Base-by-base conservation (phyloP, 768 basidiomycete genomes). In the Peribolospora kevripleyi region DNA sequence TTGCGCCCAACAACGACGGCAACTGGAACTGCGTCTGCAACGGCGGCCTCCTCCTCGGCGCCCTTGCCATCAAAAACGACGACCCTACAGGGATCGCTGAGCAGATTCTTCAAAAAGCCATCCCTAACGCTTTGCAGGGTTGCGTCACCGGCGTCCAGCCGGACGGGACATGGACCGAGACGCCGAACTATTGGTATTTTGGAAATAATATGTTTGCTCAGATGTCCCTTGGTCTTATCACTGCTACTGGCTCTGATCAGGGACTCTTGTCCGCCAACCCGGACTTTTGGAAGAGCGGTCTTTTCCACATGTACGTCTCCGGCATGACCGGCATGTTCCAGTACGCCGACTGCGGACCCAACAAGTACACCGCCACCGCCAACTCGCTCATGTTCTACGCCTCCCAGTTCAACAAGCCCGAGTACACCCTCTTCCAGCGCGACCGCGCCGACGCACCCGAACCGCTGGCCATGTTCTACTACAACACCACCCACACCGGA, bases 1-100 rank as follows among this genome's bases (percentile, higher is more conserved):
- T 65, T 25, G 50, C 52, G 11, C 53, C 56, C n/a, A 59, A 47
- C 45, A 25, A 25, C 25, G 25, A 73, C 57, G 91, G 91, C 14
- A 98, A 97, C 73, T 98, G 93, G 93, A 98, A 98, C 67, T 95
- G 91, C 66, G 70, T 72, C 55, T 87, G 81, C 72, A 97, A 95
- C 66, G 76, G 77, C 50, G 93, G 93, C 55, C 70, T 97, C 58
- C 86, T 82, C 14, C 66, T 95, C 65, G 93, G 75, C 49, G 76
- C 93, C 1, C 78, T 98, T 55, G 88, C 93, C 42, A 87, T 98
- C 63, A 70, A 58, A 59, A 52, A 68, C 67, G 84, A 90, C 60
- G 81, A 91, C 61, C 76, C 74, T 10, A 81, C 81, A 5, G 83
- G 84, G 42, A 71, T 69, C 50, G 83, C 91, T 0, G 62, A 70